Percentiles rank a stretch among this genome's conserved stretches.
Conservation (phyloP, 2,329 filamentous ascomycete species). For the Phaeophleospora eucalypticola region DNA sequence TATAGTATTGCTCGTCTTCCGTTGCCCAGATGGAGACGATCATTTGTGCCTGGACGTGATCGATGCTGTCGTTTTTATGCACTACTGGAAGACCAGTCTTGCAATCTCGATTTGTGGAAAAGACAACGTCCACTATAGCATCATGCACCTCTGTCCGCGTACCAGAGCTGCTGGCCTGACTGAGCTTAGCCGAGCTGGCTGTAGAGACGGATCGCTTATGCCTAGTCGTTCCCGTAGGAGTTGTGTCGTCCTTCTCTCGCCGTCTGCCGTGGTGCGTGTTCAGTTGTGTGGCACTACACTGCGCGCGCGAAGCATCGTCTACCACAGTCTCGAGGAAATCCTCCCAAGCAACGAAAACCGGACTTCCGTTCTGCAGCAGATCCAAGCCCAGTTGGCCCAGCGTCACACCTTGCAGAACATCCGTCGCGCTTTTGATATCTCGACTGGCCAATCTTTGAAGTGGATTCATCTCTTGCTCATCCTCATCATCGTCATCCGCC, state of each 20-base stretch:
- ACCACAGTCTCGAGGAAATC: conserved; percentile 44
- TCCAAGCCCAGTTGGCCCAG: conserved; percentile 69
- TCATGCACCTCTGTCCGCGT: conserved; percentile 50
- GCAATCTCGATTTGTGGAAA: conserved; percentile 49
- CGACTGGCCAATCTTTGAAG: conserved; percentile 17
- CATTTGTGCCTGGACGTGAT: conserved; percentile 63
- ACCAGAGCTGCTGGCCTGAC: conserved; percentile 16
- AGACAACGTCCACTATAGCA: conserved; percentile 64
- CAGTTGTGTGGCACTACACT: conserved; percentile 26
- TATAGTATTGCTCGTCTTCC: conserved; percentile 65
- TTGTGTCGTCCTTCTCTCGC: conserved; percentile 18
- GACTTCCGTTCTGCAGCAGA: conserved; percentile 62
- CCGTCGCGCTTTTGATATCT: conserved; percentile 45
- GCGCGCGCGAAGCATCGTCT: conserved; percentile 35
- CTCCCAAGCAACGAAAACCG: conserved; percentile 50
- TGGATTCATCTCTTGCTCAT: conserved; percentile 15
- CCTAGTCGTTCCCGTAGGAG: conserved; percentile 12
- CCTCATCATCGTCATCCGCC: conserved; percentile 6
- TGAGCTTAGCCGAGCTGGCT: conserved; percentile 6
- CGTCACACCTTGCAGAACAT: conserved; percentile 61
- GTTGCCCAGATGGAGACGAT: conserved; percentile 73
- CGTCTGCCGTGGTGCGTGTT: conserved; percentile 23
- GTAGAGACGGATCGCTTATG: conserved; percentile 23
- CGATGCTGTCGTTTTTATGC: conserved; percentile 17
- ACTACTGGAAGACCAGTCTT: conserved; percentile 38